Conservation (phyloP, 768 basidiomycete species). For the Lactifluus hygrophoroides region DNA sequence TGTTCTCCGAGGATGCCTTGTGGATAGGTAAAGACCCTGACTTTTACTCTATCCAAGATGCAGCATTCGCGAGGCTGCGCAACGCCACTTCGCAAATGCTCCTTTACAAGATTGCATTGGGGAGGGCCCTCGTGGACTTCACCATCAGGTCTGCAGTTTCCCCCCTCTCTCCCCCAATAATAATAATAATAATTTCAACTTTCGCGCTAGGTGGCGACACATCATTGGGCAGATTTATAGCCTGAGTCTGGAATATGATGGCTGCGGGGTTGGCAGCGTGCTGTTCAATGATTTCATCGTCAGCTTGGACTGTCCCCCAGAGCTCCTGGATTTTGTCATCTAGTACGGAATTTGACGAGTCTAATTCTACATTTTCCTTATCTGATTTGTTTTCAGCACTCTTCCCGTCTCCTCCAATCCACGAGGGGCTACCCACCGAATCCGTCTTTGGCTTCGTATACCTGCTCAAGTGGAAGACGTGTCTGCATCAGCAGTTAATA, state of each 20-base stretch:
- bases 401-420: constrained; percentile 48
- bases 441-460: constrained; percentile 56
- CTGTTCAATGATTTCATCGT: constrained; percentile 48
- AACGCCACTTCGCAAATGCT: constrained; percentile 36
- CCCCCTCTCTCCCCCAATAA: background rate
- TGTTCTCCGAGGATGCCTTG: constrained; percentile 56
- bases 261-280: constrained; percentile 47
- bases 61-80: constrained; percentile 45
- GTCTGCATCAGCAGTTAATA: constrained; percentile 17
- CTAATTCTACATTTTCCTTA: background rate
- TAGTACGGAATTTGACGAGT: constrained; percentile 36
- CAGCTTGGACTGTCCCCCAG: constrained; percentile 46
- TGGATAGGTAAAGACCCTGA: constrained; percentile 64
- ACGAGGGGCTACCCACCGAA: constrained; percentile 47
- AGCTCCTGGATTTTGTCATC: constrained; percentile 46
- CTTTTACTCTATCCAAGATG: constrained; percentile 48
- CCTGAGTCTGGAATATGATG: constrained; percentile 58
- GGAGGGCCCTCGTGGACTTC: constrained; percentile 49
- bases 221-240: constrained; percentile 38
- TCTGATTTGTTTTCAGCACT: constrained; percentile 30
- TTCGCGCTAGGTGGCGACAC: constrained; percentile 39
- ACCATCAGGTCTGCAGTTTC: constrained; percentile 37
- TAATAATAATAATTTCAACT: background rate
- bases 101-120: constrained; percentile 48
- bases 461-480: constrained; percentile 28